Base-by-base conservation (phyloP, 768 basidiomycete species). In the Lentinula aciculospora region DNA sequence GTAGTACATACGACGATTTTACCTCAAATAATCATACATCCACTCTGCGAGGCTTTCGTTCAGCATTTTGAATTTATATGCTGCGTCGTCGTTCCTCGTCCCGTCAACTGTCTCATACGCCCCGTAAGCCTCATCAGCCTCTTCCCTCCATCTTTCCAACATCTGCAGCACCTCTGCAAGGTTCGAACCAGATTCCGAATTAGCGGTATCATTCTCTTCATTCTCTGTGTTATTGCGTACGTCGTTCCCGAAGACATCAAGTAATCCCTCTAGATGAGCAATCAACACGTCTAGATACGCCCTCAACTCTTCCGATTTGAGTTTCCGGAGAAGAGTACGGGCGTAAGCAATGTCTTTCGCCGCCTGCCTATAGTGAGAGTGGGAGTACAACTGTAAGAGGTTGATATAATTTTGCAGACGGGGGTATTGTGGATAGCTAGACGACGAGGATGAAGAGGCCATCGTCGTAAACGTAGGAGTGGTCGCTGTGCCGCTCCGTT, bases 11-110 rank as follows among this genome's bases (percentile, higher is more conserved):
- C 8, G 9, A 21, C 7, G 1, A n/a, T 9, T 7, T 10, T 60
- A 85, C 85, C 71, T 71, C 27, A 86, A 69, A 59, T 80, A 85
- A 0, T 68, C 67, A 5, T 70, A 67, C 0, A 89, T 59, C 84
- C 82, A 86, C 6, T 76, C 71, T 0, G 77, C 75, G 27, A 86
- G 59, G 15, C 66, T 68, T 0, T 63, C 68, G 0, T 70, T 66
- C 29, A 66, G 49, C 50, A 57, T 48, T 54, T 3, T 25, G 62
- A 40, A 56, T 9, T 61, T 70, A 67, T 42, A 37, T 29, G 32
- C 49, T 37, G 53, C 58, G 44, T 58, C 63, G 56, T 27, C 29
- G 12, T 45, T 13, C 37, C 42, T 17, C 27, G n/a, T 27, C 25
- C 19, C 29, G 25, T 25, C 25, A 7, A 48, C 32, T 17, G 23